Evolutionary conservation across 78 protist species (phyloP), one percentile per base, ranked within the genome.

Genomic region (Paulinella micropora): DNA sequence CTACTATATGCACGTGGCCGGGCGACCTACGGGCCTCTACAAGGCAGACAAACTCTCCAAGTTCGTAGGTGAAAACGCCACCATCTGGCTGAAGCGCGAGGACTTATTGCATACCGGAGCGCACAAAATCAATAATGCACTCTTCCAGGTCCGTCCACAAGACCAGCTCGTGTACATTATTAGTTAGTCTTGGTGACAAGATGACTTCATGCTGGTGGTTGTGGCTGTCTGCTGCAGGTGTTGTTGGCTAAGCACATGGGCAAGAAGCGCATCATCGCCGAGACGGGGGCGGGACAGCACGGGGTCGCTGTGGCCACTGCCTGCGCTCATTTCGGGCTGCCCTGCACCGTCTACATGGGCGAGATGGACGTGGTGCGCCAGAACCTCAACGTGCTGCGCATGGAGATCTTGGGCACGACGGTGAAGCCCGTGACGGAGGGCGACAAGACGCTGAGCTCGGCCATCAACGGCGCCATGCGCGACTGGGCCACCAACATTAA

Each of bases 211-310:
- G 37, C 23, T 9, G n/a, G n/a, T n/a, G n/a, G n/a, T n/a, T n/a
- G n/a, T n/a, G n/a, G n/a, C n/a, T n/a, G n/a, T n/a, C n/a, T 2
- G 37, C 77, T 73, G 32, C 92, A 89, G 85, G 95, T 92, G 32
- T 93, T 95, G 37, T 83, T 95, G 0, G 96, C 96, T 36, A 91
- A 88, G 92, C 88, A 92, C 1, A 90, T 95, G 34, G 95, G 95
- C 81, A 93, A 93, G 89, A 90, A 79, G 81, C 90, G 97, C 37
- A 91, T 94, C 86, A 92, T 95, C 51, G 95, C 95, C 0, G 96
- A 94, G 93, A 94, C 97, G n/a, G 97, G 97, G 36, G 97, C 97
- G 23, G 97, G 97, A 0, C 97, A 95, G 91, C 97, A 95, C 73
- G 97, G 97, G 28, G 97, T 95, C 0, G 96, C 73, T 51, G 15